phyloP scores from a whole-genome alignment of 768 basidiomycete genomes.

The Lactarius deliciosus region DNA sequence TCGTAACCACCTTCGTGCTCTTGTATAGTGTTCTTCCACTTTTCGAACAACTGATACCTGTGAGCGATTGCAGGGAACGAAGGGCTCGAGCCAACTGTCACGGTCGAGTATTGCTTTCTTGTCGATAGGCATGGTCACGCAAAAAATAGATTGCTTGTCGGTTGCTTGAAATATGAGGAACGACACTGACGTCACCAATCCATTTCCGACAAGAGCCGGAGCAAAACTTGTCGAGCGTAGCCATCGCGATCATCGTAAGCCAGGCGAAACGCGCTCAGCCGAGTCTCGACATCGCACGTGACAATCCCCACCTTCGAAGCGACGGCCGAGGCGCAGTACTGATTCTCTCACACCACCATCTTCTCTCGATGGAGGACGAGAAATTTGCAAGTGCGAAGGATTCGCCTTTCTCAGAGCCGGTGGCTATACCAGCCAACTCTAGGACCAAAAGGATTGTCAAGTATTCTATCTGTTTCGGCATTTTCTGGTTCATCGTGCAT shows the following conservation, averaged over 20 bases:
- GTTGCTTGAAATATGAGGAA: conserved; percentile 7
- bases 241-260: neutral
- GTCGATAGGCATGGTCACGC: conserved; percentile 43
- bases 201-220: neutral
- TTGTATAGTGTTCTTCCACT: conserved; percentile 77
- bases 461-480: conserved; percentile 15
- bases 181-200: conserved; percentile 24
- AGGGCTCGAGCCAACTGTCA: conserved; percentile 75
- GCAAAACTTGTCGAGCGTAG: neutral
- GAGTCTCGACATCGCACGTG: conserved; percentile 1
- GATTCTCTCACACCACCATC: neutral
- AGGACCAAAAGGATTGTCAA: conserved; percentile 1
- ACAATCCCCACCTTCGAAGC: neutral
- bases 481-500: conserved; percentile 23
- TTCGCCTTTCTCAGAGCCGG: neutral
- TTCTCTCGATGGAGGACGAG: conserved; percentile 8
- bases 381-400: neutral
- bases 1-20: conserved; percentile 82
- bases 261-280: conserved; percentile 4
- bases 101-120: conserved; percentile 56
- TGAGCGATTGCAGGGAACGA: conserved; percentile 67
- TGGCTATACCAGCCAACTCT: neutral
- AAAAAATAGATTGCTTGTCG: neutral
- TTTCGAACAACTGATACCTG: conserved; percentile 64
- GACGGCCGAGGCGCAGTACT: neutral